Percentiles rank a stretch among this genome's conserved stretches.
Evolutionary conservation across 208 protist species (phyloP).

Genomic region (Wallacemonas rigidus): DNA sequence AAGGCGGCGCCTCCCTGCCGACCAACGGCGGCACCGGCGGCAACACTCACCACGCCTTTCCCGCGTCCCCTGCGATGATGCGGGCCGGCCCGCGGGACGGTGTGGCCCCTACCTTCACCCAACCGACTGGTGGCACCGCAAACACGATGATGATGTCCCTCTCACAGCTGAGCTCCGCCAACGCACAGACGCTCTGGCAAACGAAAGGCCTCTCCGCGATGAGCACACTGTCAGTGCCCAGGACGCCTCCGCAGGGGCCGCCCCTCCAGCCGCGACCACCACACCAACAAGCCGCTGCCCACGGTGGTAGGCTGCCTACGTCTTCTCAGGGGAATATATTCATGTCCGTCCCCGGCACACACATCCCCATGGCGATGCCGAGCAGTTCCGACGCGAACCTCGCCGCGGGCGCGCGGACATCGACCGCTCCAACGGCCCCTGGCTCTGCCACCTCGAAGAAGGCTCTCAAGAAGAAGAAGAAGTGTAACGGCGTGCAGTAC

Average conservation of each 20-base stretch:
- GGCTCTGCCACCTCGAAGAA: background rate
- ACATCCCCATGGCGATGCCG: too few species aligned
- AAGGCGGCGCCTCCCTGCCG: background rate
- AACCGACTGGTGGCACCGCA: background rate
- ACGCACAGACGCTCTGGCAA: background rate
- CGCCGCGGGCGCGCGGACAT: background rate
- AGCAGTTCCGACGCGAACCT: conserved; percentile 5
- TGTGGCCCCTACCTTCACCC: background rate
- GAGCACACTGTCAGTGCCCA: background rate
- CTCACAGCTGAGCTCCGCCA: background rate
- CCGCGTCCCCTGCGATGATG: background rate
- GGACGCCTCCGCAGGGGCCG: background rate
- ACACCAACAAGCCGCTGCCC: background rate
- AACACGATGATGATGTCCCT: background rate
- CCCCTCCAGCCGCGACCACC: background rate
- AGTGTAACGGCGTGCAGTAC: conserved; percentile 26
- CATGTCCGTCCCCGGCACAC: too few species aligned
- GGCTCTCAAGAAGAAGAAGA: background rate
- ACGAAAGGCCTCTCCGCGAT: background rate
- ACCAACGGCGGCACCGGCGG: background rate
- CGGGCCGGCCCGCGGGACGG: background rate
- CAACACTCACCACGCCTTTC: background rate
- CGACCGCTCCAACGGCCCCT: background rate
- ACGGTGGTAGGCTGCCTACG: too few species aligned
- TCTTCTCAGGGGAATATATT: too few species aligned